These are phyloP conservation scores for Acer yangbiense DNA, from an alignment of 345 rosid genomes.

Conservation along the genomic window DNA sequence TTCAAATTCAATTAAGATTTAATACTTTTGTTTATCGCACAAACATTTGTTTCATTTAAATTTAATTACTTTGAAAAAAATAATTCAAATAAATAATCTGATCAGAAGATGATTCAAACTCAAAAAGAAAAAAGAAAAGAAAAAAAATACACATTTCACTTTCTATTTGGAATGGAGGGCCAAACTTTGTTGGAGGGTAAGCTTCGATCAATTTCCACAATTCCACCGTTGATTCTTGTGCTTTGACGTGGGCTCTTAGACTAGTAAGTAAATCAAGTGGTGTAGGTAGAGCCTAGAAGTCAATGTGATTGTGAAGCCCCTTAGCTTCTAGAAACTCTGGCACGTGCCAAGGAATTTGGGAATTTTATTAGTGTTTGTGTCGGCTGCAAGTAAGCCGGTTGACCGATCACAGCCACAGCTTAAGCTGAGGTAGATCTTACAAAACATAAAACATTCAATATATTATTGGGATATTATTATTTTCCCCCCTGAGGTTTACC, in stretches of 20 bases:
- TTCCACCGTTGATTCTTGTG: neutral
- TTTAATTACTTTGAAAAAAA: too few species aligned
- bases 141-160: neutral
- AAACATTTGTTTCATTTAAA: too few species aligned
- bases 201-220: neutral
- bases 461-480: too few species aligned
- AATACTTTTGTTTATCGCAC: too few species aligned
- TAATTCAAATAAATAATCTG: too few species aligned
- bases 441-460: too few species aligned
- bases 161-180: neutral
- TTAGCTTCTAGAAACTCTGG: conserved; percentile 12
- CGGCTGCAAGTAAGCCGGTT: conserved; percentile 8
- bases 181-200: neutral
- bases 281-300: neutral
- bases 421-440: too few species aligned
- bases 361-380: neutral
- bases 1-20: too few species aligned
- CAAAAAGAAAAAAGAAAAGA: too few species aligned
- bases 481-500: too few species aligned
- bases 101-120: too few species aligned
- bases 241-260: neutral
- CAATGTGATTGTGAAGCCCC: neutral
- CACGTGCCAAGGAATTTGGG: neutral
- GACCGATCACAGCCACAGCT: too few species aligned
- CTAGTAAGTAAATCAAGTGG: neutral